phyloP scores from a whole-genome alignment of 176 grass and related monocot species.

The Areca catechu region DNA sequence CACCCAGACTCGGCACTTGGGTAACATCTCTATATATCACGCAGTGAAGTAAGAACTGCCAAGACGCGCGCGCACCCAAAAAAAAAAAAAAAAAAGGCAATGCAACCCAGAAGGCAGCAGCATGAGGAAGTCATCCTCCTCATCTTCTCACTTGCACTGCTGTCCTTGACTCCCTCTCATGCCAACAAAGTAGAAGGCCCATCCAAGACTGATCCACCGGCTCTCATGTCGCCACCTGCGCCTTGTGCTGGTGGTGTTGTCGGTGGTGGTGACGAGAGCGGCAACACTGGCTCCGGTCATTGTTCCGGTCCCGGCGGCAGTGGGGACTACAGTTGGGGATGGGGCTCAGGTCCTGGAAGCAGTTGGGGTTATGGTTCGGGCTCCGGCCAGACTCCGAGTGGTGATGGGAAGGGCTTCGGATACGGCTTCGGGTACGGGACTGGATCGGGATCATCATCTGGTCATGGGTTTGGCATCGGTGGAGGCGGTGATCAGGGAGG shows the following conservation, averaged over 20 bases:
- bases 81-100: no score
- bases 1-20: no score
- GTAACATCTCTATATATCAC: no score
- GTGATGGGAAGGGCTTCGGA: slow-evolving; percentile 17
- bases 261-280: slow-evolving; percentile 19
- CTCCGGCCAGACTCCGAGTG: slow-evolving; percentile 26
- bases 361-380: slow-evolving; percentile 52
- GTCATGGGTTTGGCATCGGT: slow-evolving; percentile 10
- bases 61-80: no score
- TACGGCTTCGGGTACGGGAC: slow-evolving; percentile 36
- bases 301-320: slow-evolving; percentile 30
- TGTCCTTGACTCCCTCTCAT: slow-evolving; percentile 6
- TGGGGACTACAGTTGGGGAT: slow-evolving; percentile 54
- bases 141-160: neutral
- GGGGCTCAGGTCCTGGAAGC: slow-evolving; percentile 41
- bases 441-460: slow-evolving; percentile 12
- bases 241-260: neutral
- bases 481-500: slow-evolving; percentile 19
- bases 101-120: no score
- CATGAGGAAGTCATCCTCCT: neutral
- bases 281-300: slow-evolving; percentile 35
- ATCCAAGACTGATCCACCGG: slow-evolving; percentile 7
- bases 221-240: slow-evolving; percentile 9
- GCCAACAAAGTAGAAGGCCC: slow-evolving; percentile 16
- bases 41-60: no score